phyloP scores from a whole-genome alignment of 106 monocot genomes.

The Alisma plantagoaquatica region DNA sequence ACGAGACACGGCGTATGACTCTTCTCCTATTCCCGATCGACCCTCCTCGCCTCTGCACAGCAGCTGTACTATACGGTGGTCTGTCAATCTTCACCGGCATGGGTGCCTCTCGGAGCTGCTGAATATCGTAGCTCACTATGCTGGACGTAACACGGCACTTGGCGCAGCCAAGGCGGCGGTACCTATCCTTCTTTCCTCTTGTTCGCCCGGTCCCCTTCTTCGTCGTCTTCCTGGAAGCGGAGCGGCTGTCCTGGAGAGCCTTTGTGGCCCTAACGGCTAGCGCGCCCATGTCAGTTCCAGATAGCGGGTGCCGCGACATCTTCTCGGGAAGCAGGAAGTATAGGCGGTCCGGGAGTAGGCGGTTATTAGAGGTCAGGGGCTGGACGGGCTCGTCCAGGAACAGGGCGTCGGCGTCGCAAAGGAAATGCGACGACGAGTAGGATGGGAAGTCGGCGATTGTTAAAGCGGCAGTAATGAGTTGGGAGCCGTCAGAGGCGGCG shows the following conservation, averaged over 20 bases:
- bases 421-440: background rate
- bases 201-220: too few species aligned
- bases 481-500: background rate
- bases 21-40: too few species aligned
- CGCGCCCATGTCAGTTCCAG: constrained; percentile 12
- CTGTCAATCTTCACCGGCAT: too few species aligned
- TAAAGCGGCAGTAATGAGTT: too few species aligned
- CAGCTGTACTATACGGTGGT: too few species aligned
- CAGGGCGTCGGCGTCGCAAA: constrained; percentile 24
- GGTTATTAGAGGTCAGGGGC: constrained; percentile 2
- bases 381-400: constrained; percentile 9
- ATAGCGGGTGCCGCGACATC: constrained; percentile 6
- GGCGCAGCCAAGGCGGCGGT: too few species aligned
- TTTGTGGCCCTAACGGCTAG: constrained; percentile 19
- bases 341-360: constrained; percentile 6
- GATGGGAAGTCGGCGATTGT: background rate
- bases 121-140: too few species aligned
- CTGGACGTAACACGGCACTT: too few species aligned
- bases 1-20: too few species aligned
- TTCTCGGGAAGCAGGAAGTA: constrained; percentile 12
- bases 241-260: constrained; percentile 1
- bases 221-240: background rate
- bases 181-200: too few species aligned
- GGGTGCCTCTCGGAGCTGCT: too few species aligned
- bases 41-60: too few species aligned